These are phyloP conservation scores for Astrothelium subdiscretum DNA, from an alignment of 495 filamentous ascomycete species.

Conservation along the genomic window DNA sequence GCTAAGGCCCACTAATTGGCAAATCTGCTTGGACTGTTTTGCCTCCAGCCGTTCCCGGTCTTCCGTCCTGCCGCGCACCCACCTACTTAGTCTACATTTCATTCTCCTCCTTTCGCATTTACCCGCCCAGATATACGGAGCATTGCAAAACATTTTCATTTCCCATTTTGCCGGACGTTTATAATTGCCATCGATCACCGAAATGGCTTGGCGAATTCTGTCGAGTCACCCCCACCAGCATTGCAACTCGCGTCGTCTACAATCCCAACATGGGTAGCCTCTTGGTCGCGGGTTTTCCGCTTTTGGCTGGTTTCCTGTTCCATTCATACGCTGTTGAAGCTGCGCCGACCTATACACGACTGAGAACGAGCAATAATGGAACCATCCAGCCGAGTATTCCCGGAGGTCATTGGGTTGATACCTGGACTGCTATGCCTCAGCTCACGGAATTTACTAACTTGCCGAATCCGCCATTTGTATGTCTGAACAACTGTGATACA, in stretches of 20 bases:
- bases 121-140: neutral
- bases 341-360: neutral
- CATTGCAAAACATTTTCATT: neutral
- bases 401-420: slow-evolving; percentile 48
- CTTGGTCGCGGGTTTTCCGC: neutral
- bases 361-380: neutral
- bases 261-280: neutral
- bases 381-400: neutral
- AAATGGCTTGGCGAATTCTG: neutral
- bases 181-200: neutral
- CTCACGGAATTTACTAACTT: slow-evolving; percentile 51
- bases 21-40: too few species aligned
- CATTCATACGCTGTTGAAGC: neutral
- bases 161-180: neutral
- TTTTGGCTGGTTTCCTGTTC: neutral
- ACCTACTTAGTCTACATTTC: too few species aligned
- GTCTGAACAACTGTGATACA: slow-evolving; percentile 14
- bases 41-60: too few species aligned
- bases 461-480: slow-evolving; percentile 47
- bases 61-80: too few species aligned
- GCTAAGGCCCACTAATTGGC: too few species aligned
- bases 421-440: slow-evolving; percentile 59
- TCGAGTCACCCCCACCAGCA: neutral
- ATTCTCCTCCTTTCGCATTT: slow-evolving; percentile 1
- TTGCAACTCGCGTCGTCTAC: neutral